Conservation (phyloP, 192 early-diverging fungal genomes). For the Backusella sp. region DNA sequence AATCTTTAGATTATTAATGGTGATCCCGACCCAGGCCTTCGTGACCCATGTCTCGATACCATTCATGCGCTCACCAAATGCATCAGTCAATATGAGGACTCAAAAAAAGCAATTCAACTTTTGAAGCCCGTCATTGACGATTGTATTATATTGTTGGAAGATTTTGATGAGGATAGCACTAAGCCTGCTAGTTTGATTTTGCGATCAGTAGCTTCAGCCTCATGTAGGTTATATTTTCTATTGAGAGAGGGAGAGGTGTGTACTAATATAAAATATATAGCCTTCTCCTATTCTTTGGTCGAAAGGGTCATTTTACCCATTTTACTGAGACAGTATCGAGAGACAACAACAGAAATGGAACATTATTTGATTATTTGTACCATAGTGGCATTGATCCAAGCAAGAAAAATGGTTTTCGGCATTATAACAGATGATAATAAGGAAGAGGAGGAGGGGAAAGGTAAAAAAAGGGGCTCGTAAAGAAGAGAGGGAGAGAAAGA, state of each 20-base stretch:
- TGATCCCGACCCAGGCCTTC: slow-evolving; percentile 68
- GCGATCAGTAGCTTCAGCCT: slow-evolving; percentile 58
- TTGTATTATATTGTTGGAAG: slow-evolving; percentile 56
- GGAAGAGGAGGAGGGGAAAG: not conserved
- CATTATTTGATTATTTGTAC: slow-evolving; percentile 11
- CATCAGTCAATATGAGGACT: slow-evolving; percentile 38
- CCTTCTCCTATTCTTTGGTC: slow-evolving; percentile 55
- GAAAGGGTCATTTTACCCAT: slow-evolving; percentile 60
- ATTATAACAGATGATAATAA: not conserved
- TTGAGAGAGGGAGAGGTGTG: not conserved
- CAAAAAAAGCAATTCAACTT: not conserved
- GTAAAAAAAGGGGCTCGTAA: not conserved
- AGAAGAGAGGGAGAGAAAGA: not conserved
- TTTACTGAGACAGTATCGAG: slow-evolving; percentile 56
- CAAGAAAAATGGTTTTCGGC: slow-evolving; percentile 7
- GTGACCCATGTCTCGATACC: slow-evolving; percentile 62
- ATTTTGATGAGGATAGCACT: slow-evolving; percentile 63
- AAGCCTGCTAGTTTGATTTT: slow-evolving; percentile 67
- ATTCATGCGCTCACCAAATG: slow-evolving; percentile 58
- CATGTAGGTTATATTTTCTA: slow-evolving; percentile 37
- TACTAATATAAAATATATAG: slow-evolving; percentile 30
- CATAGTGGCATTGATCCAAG: slow-evolving; percentile 11
- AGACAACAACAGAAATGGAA: slow-evolving; percentile 48
- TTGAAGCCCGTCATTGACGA: slow-evolving; percentile 51
- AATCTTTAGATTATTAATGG: not conserved